Evolutionary conservation across 2,329 filamentous ascomycete species (phyloP).

Genomic region (Teratosphaeriaceae sp.): DNA sequence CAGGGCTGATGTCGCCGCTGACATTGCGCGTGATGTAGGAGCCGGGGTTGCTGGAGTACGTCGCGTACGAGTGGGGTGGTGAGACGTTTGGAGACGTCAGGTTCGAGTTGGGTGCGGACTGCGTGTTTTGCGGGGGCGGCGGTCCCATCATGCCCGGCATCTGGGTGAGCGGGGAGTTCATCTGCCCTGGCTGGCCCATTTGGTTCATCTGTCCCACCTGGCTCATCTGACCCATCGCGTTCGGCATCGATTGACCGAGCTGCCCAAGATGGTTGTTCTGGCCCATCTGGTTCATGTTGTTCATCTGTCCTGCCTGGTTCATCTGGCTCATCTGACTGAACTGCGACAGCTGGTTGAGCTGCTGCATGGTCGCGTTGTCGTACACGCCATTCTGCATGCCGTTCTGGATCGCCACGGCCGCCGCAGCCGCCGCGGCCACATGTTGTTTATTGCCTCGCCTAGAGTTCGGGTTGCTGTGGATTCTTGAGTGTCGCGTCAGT

Average conservation of each 20-base stretch:
- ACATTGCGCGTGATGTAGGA: conserved; percentile 54
- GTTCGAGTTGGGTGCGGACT: conserved; percentile 81
- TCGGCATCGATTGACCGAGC: conserved; percentile 3
- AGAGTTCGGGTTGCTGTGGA: conserved; percentile 99
- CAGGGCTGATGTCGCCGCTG: conserved; percentile 40
- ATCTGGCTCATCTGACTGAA: conserved; percentile 33
- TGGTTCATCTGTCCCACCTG: not conserved
- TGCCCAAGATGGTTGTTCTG: conserved; percentile 7
- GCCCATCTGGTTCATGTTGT: conserved; percentile 11
- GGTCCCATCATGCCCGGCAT: conserved; percentile 58
- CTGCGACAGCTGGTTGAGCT: conserved; percentile 72
- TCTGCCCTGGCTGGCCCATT: conserved; percentile 10
- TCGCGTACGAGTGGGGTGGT: conserved; percentile 78
- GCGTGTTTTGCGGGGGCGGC: conserved; percentile 68
- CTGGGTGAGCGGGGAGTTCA: no score
- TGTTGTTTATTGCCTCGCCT: conserved; percentile 82
- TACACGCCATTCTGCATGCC: conserved; percentile 41
- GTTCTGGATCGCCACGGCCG: conserved; percentile 45
- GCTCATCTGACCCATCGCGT: conserved; percentile 5
- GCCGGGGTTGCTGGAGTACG: conserved; percentile 51
- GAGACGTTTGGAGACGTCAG: conserved; percentile 93
- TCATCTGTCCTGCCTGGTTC: conserved; percentile 13
- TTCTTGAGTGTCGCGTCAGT: conserved; percentile 91
- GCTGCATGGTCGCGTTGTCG: conserved; percentile 53
- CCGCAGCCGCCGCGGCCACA: conserved; percentile 52